Base-by-base conservation (phyloP, 345 rosid species). In the Hibiscus trionum region DNA sequence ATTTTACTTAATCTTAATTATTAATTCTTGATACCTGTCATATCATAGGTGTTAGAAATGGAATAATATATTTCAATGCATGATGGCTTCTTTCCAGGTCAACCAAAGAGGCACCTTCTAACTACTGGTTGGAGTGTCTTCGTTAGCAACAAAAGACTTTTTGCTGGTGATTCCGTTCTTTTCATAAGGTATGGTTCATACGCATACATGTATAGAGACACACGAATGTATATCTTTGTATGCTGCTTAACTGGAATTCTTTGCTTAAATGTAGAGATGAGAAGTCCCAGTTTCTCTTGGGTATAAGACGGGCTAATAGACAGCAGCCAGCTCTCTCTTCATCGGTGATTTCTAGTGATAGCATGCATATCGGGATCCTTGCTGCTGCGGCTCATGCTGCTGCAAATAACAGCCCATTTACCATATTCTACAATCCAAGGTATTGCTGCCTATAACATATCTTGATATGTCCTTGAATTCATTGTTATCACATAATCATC, bases 321-420 rank as follows among this genome's bases (percentile, higher is more conserved):
- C 97, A 90, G 86, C 98, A 91, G 66, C 87, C 97, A 37, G 87
- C 98, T 21, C 90, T 95, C 47, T 92, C 99, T 55, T 95, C 99
- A 5, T 95, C 96, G 53, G 96, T 95, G 67, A 85, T 95, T 81
- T 90, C 97, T 46, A 95, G 99, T 66, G 99, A 95, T 66, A 95
- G 99, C 81, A 95, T 95, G 99, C 99, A 95, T 71, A 95, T 95
- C 21, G 99, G 99, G 62, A 86, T 95, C 76, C 99, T 95, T 76
- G 99, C 97, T 64, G 99, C 97, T 61, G 99, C 97, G 27, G 99
- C 99, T 83, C 99, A 95, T 83, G 98, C 99, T 11, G 96, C 94
- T 35, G 93, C 97, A 31, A 95, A 95, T 73, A 87, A 83, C 77
- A 95, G 99, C 66, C 97, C 97, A 6, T 95, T 95, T 74, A 90